phyloP scores from a whole-genome alignment of 805 yeast genomes.

The Isabelozyma rhagii region DNA sequence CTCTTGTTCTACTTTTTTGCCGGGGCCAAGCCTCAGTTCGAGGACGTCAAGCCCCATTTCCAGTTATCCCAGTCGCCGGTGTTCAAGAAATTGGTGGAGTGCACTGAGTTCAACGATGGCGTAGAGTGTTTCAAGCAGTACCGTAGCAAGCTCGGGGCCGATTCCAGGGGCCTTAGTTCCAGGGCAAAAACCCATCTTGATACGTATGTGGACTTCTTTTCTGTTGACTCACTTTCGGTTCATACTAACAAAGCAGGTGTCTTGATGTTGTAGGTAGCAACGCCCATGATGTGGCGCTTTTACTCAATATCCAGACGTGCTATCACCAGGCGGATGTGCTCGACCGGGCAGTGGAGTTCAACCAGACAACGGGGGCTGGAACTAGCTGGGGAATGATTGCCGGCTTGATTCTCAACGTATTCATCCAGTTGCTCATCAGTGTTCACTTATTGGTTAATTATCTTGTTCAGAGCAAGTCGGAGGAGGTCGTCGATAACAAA shows the following conservation, averaged over 20 bases:
- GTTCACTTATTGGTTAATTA: conserved; percentile 4
- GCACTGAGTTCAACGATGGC: conserved; percentile 17
- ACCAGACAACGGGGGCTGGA: not conserved
- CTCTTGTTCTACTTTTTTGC: conserved; percentile 1
- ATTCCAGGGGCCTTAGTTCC: conserved; percentile 3
- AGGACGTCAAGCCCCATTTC: conserved; percentile 1
- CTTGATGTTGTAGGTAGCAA: conserved; percentile 8
- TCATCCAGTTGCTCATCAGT: conserved; percentile 6
- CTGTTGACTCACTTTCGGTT: not conserved
- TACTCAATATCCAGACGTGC: conserved; percentile 22
- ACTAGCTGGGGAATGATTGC: conserved; percentile 5
- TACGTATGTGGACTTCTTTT: conserved; percentile 7
- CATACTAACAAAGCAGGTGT: conserved; percentile 8
- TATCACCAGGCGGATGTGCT: conserved; percentile 17
- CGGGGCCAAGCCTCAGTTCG: not conserved
- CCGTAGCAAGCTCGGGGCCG: conserved; percentile 6
- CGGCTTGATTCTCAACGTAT: conserved; percentile 5
- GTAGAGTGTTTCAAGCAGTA: conserved; percentile 12
- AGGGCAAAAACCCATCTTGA: conserved; percentile 9
- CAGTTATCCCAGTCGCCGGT: conserved; percentile 5
- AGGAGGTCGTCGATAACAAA: not conserved
- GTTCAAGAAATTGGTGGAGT: conserved; percentile 9
- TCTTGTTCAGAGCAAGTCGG: conserved; percentile 3
- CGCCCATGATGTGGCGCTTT: conserved; percentile 15
- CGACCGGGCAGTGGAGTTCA: conserved; percentile 7